Conservation (phyloP, 2,329 filamentous ascomycete genomes). For the Hymenoscyphus fraxineus region DNA sequence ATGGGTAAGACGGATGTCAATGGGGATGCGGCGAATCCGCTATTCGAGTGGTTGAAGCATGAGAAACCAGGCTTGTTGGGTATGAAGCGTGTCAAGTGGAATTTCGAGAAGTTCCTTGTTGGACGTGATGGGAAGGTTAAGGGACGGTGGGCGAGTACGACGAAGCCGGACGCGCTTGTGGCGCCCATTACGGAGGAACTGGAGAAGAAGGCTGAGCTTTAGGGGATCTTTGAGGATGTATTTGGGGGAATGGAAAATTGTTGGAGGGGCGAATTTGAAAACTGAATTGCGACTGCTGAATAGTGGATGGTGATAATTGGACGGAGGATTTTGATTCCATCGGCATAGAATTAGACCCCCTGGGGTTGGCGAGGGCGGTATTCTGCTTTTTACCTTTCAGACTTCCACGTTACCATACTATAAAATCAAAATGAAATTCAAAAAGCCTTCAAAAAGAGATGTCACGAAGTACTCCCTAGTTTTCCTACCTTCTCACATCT, state of each 20-base stretch:
- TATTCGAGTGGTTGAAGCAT: conserved; percentile 73
- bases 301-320: no score
- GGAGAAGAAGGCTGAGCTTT: conserved; percentile 12
- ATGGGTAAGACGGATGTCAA: conserved; percentile 93
- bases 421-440: no score
- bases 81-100: conserved; percentile 94
- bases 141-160: conserved; percentile 80
- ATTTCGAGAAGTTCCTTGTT: conserved; percentile 98
- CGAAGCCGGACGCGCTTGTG: conserved; percentile 81
- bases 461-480: no score
- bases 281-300: background rate
- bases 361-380: no score
- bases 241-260: background rate
- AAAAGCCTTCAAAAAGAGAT: no score
- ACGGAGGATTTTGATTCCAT: no score
- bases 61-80: conserved; percentile 81
- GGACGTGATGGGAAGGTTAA: conserved; percentile 82
- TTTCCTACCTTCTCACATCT: no score
- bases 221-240: background rate
- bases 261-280: background rate
- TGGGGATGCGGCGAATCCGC: conserved; percentile 71
- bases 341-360: no score
- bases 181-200: conserved; percentile 67
- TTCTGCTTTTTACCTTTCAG: no score
- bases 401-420: no score